Conservation (phyloP, 306 rosid species). For the Cicer judaicum region DNA sequence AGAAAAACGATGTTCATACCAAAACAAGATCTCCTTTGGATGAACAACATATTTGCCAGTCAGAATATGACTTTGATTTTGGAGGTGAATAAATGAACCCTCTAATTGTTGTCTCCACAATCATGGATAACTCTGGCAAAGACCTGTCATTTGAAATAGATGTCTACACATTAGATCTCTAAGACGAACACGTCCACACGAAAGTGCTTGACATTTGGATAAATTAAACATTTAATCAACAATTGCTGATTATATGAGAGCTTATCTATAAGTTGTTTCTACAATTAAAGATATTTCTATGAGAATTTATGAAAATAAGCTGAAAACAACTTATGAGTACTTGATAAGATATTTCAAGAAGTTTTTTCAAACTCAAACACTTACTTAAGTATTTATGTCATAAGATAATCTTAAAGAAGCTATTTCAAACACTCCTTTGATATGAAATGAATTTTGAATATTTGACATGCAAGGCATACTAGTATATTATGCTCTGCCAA, state of each 20-base stretch:
- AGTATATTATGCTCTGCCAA: background rate
- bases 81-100: slow-evolving; percentile 69
- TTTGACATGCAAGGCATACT: background rate
- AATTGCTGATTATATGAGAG: background rate
- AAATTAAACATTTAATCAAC: background rate
- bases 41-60: slow-evolving; percentile 70
- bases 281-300: background rate
- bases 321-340: background rate
- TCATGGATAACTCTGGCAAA: slow-evolving; percentile 75
- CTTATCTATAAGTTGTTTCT: background rate
- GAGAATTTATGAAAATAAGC: background rate
- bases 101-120: slow-evolving; percentile 71
- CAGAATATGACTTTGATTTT: slow-evolving; percentile 56
- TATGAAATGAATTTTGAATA: background rate
- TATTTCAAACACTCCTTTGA: background rate
- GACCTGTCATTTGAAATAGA: slow-evolving; percentile 61
- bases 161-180: slow-evolving; percentile 15
- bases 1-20: slow-evolving; percentile 56
- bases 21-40: slow-evolving; percentile 76
- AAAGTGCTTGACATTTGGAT: slow-evolving; percentile 18
- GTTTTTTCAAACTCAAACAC: background rate
- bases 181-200: background rate
- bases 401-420: background rate
- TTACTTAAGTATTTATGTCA: background rate
- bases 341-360: background rate